Conservation (phyloP, 805 yeast genomes). For the Pichia occidentalis region DNA sequence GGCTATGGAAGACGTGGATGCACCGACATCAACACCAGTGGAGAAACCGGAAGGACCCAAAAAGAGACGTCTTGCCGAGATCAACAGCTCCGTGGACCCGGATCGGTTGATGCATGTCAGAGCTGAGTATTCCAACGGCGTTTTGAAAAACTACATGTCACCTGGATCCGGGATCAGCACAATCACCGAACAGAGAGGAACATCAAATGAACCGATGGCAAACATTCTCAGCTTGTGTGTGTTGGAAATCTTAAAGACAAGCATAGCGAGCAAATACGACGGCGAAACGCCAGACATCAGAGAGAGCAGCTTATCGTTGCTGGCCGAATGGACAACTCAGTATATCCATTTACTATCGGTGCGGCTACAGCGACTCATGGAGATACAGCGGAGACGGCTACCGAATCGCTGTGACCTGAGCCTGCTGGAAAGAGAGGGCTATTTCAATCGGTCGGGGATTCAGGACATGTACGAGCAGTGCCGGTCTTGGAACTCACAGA, state of each 20-base stretch:
- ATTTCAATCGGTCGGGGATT: conserved; percentile 35
- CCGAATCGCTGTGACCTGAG: conserved; percentile 48
- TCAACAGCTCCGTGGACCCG: neutral
- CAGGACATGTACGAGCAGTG: conserved; percentile 28
- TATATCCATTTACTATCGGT: conserved; percentile 35
- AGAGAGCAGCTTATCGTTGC: neutral
- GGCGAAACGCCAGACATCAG: neutral
- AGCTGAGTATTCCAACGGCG: conserved; percentile 1
- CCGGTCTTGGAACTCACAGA: conserved; percentile 21
- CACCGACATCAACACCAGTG: neutral
- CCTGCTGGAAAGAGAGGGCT: conserved; percentile 38
- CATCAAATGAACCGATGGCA: conserved; percentile 5
- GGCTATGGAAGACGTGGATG: neutral
- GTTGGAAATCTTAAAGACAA: conserved; percentile 1
- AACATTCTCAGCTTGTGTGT: neutral
- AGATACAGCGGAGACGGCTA: conserved; percentile 52
- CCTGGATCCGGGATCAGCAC: neutral
- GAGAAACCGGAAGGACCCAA: neutral
- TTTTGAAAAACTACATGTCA: neutral
- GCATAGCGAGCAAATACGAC: conserved; percentile 3
- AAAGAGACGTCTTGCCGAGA: conserved; percentile 1
- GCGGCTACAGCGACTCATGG: conserved; percentile 44
- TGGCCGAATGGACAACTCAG: conserved; percentile 23
- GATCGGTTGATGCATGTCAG: neutral
- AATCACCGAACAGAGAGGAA: neutral